Conservation (phyloP, 192 early-diverging fungal species). For the Backusella luteola region DNA sequence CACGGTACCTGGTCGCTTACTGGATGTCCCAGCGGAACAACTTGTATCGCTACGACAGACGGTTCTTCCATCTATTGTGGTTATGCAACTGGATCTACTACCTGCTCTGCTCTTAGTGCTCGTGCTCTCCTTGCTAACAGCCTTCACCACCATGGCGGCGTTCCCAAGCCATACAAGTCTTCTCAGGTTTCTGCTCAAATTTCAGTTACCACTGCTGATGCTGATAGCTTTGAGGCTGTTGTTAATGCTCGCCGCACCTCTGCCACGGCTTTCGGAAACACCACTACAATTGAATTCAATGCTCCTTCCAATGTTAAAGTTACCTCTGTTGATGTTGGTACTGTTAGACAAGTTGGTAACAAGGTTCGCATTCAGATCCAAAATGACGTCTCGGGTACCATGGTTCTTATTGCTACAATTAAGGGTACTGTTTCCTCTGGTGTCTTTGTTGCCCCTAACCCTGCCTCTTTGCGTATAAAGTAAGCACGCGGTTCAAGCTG, state of each 20-base stretch:
- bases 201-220: neutral
- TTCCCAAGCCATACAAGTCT: conserved; percentile 17
- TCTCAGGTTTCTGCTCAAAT: conserved; percentile 19
- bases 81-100: conserved; percentile 1
- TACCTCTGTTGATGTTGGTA: conserved; percentile 1
- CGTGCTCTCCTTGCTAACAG: neutral
- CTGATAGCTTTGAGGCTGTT: neutral
- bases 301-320: neutral
- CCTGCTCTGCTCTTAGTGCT: neutral
- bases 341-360: conserved; percentile 13
- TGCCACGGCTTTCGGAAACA: conserved; percentile 5
- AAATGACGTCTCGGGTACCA: conserved; percentile 5
- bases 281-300: conserved; percentile 17
- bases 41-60: conserved; percentile 43
- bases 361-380: conserved; percentile 8
- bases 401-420: conserved; percentile 16
- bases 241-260: conserved; percentile 25
- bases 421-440: conserved; percentile 7
- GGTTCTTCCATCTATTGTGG: conserved; percentile 40
- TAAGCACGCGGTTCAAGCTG: neutral
- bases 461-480: conserved; percentile 9
- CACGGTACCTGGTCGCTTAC: conserved; percentile 43
- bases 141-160: neutral
- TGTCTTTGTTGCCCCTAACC: conserved; percentile 19
- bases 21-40: conserved; percentile 42